Evolutionary conservation across 306 rosid genomes (phyloP).

Genomic region (Arachis hypogaea): DNA sequence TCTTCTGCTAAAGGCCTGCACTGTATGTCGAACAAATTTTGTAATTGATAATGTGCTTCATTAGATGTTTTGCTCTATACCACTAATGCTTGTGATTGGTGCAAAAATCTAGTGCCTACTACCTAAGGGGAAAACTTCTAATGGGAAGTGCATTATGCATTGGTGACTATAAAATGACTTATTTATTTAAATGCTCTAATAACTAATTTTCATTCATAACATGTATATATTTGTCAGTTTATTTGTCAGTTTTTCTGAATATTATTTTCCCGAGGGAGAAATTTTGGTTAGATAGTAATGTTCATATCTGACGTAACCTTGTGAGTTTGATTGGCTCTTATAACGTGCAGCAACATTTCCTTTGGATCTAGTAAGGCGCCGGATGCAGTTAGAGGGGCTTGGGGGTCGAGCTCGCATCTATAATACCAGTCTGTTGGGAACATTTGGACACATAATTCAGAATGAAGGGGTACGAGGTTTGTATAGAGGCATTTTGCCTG

Average conservation of each 20-base stretch:
- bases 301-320: background rate
- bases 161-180: background rate
- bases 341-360: conserved; percentile 74
- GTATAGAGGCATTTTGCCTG: conserved; percentile 83
- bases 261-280: conserved; percentile 17
- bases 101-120: background rate
- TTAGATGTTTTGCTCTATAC: background rate
- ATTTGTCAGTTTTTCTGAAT: conserved; percentile 5
- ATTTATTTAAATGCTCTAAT: background rate
- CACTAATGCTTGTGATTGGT: background rate
- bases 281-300: background rate
- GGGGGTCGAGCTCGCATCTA: conserved; percentile 75
- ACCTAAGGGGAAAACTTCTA: background rate
- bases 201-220: background rate
- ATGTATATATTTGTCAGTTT: background rate
- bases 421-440: conserved; percentile 64
- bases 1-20: background rate
- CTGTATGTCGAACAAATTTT: background rate
- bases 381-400: conserved; percentile 83
- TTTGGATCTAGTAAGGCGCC: conserved; percentile 82
- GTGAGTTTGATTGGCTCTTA: conserved; percentile 27
- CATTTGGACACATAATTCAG: conserved; percentile 64
- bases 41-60: background rate
- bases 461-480: conserved; percentile 73
- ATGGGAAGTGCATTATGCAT: background rate